A percentile compares a stretch with the other conserved stretches of the same genome.
These are phyloP conservation scores for Microstegium vimineum DNA, from an alignment of 176 grass and related monocot genomes.

Conservation along the genomic window DNA sequence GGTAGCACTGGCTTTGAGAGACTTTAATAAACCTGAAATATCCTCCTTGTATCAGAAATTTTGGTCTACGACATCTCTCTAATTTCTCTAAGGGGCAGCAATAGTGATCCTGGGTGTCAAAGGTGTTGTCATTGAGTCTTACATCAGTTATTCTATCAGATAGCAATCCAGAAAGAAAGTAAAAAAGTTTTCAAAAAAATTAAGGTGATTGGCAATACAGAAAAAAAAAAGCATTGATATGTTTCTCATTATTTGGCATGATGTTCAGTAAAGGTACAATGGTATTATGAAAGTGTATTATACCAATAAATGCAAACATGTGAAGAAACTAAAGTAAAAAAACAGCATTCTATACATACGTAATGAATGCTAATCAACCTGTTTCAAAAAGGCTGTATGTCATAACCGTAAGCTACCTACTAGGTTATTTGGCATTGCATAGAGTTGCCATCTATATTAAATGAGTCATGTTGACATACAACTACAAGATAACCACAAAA, in stretches of 20 bases:
- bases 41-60: neutral
- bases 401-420: neutral
- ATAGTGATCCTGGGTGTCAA: neutral
- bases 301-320: neutral
- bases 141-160: neutral
- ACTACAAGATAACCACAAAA: conserved; percentile 15
- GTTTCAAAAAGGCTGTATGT: neutral
- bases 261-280: neutral
- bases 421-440: conserved; percentile 2
- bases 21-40: conserved; percentile 7
- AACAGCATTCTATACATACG: neutral
- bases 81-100: neutral
- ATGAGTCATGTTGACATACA: neutral
- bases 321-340: neutral
- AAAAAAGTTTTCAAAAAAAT: neutral
- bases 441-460: conserved; percentile 8
- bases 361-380: neutral
- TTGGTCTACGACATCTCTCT: neutral
- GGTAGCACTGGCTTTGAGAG: neutral
- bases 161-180: neutral
- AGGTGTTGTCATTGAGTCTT: neutral
- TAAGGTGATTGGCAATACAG: neutral
- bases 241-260: neutral
- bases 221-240: neutral
- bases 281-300: neutral